Evolutionary conservation across 371 early-diverging fungal species (phyloP), one percentile per base, ranked within the genome.

Genomic region (Apophysomyces ossiformis): DNA sequence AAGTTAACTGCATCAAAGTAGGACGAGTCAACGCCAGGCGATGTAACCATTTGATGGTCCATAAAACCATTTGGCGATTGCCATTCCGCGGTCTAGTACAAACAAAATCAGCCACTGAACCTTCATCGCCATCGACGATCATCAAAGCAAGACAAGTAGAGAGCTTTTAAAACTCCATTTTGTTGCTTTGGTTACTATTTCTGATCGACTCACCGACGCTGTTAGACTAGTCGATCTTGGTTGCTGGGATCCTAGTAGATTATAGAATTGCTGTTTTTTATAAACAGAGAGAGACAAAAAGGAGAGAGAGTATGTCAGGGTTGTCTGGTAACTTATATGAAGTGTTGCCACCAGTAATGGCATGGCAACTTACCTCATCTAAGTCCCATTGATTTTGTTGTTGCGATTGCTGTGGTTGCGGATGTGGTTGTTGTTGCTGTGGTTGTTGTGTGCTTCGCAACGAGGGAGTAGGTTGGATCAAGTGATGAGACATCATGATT

Each of bases 381-480:
- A 50, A 50, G 21, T 50, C 21, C 54, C 54, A 50, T 21, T 50
- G 54, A 11, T n/a, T 21, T 4, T 13, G n/a, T 18, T 50, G 47
- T 5, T 47, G 47, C 18, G 43, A 15, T 15, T 43, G 43, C 43
- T 2, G 4, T 43, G 1, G 46, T 16, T 45, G 46, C 13, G 13
- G 46, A 18, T 43, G 41, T 9, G 9, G 60, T 11, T 60, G 26
- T 38, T 11, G 61, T 41, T 44, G 37, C n/a, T 39, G 61, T 60
- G 32, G 18, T 60, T 60, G 61, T 7, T 63, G 38, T 54, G 36
- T 46, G 46, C 63, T 56, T 32, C 54, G 50, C 21, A 54, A 50
- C 9, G 54, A 50, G 1, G 54, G 54, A 18, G 9, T 50, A 18
- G 54, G 54, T 21, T 50, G 54, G 54, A 18, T 16, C 18, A 50